Evolutionary conservation across 805 yeast species (phyloP).

Genomic region (Sungouiella blattae): DNA sequence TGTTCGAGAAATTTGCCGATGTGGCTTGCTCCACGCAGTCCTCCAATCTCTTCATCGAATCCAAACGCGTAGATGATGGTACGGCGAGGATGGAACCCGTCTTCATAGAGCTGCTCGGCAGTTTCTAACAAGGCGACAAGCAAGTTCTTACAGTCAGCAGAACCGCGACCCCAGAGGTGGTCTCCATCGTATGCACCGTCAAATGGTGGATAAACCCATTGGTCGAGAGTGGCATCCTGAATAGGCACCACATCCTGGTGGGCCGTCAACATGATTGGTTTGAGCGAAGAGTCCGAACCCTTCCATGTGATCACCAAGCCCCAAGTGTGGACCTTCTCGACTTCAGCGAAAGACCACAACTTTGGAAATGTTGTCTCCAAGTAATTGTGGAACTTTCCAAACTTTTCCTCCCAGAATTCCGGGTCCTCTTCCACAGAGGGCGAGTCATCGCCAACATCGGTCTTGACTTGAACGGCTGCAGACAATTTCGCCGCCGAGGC

Average conservation of each 20-base stretch:
- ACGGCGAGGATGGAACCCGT: constrained; percentile 58
- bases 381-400: constrained; percentile 1
- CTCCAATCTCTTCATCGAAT: constrained; percentile 75
- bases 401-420: constrained; percentile 9
- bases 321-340: constrained; percentile 1
- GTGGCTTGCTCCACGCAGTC: constrained; percentile 56
- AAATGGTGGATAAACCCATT: constrained; percentile 15
- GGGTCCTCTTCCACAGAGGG: constrained; percentile 14
- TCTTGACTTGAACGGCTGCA: constrained; percentile 14
- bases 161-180: constrained; percentile 72
- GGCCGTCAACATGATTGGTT: constrained; percentile 4
- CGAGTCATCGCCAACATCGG: constrained; percentile 14
- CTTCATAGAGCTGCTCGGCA: constrained; percentile 50
- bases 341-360: constrained; percentile 24
- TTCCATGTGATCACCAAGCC: constrained; percentile 2
- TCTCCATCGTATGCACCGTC: constrained; percentile 20
- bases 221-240: constrained; percentile 12
- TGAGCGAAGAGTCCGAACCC: background rate
- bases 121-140: constrained; percentile 64
- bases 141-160: constrained; percentile 70
- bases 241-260: constrained; percentile 17
- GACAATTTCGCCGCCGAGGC: constrained; percentile 13
- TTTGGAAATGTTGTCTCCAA: constrained; percentile 1
- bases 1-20: constrained; percentile 46
- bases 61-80: constrained; percentile 66